Evolutionary conservation across 2,329 filamentous ascomycete genomes (phyloP).

Genomic region (Scopulariopsis brevicaulis): DNA sequence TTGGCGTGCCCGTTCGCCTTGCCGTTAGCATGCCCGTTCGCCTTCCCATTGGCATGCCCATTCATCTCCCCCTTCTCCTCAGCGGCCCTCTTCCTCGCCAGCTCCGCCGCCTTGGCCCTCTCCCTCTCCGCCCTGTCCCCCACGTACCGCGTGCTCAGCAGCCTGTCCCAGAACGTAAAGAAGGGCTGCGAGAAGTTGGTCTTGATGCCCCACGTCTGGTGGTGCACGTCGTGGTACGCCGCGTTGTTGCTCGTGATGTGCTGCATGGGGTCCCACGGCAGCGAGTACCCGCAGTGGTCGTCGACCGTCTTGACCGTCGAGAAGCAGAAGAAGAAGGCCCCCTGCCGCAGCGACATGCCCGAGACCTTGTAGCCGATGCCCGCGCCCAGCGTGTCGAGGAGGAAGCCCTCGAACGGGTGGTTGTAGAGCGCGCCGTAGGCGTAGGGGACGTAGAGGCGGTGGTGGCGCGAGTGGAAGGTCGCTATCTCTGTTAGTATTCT

Average conservation of each 20-base stretch:
- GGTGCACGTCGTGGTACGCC: slow-evolving; percentile 94
- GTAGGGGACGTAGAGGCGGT: slow-evolving; percentile 94
- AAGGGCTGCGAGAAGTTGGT: slow-evolving; percentile 84
- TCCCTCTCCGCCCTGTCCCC: slow-evolving; percentile 40
- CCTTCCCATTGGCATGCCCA: slow-evolving; percentile 11
- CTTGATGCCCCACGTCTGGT: slow-evolving; percentile 99
- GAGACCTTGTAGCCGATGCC: slow-evolving; percentile 73
- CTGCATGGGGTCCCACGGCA: slow-evolving; percentile 92
- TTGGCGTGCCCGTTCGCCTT: not conserved
- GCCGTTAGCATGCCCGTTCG: slow-evolving; percentile 12
- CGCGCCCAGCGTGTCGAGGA: slow-evolving; percentile 83
- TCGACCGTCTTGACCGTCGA: slow-evolving; percentile 95
- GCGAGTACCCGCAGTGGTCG: slow-evolving; percentile 92
- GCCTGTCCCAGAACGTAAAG: slow-evolving; percentile 89
- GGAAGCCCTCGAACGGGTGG: slow-evolving; percentile 86
- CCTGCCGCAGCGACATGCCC: slow-evolving; percentile 74
- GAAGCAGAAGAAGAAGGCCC: slow-evolving; percentile 78
- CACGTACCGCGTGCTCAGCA: slow-evolving; percentile 74
- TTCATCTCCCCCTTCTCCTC: slow-evolving; percentile 18
- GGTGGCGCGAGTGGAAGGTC: slow-evolving; percentile 88
- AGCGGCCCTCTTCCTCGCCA: slow-evolving; percentile 9
- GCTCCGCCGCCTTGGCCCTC: not conserved
- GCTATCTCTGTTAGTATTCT: slow-evolving; percentile 50
- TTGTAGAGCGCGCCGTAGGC: slow-evolving; percentile 96
- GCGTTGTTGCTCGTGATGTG: slow-evolving; percentile 91